Percentiles rank a stretch among this genome's conserved stretches.
phyloP scores from a whole-genome alignment of 176 grass and related monocot genomes.

The Eragrostis nindensis region DNA sequence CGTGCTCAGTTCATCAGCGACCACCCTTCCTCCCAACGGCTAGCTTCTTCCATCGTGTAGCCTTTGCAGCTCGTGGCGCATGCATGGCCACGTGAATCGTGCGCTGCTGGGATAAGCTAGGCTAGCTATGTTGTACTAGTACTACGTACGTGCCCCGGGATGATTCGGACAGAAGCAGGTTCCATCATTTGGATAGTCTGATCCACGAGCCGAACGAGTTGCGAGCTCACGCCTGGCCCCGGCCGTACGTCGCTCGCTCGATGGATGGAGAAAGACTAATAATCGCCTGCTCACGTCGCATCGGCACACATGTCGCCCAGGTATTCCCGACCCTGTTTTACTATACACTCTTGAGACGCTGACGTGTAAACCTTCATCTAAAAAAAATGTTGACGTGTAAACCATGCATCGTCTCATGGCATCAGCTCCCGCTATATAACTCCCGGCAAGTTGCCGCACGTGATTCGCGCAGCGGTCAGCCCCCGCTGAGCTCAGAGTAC shows the following conservation, averaged over 20 bases:
- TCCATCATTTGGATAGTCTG: neutral
- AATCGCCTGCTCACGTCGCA: neutral
- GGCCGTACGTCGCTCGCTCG: too few species aligned
- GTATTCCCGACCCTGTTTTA: neutral
- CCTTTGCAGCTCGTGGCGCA: neutral
- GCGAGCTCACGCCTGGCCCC: neutral
- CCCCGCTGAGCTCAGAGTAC: neutral
- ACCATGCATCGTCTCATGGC: too few species aligned
- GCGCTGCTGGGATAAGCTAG: too few species aligned
- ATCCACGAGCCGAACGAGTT: neutral
- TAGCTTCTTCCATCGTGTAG: neutral
- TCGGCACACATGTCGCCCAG: neutral
- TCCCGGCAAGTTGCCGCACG: neutral
- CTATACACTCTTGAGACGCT: neutral
- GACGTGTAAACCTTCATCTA: neutral
- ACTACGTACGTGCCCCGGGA: neutral
- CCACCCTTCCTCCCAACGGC: too few species aligned
- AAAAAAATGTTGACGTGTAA: too few species aligned
- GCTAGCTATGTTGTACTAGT: too few species aligned
- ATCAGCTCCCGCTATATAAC: neutral
- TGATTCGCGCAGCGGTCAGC: constrained; percentile 24
- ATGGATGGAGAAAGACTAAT: neutral
- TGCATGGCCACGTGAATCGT: neutral
- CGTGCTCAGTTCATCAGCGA: neutral
- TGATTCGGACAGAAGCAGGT: neutral